Conservation (phyloP, 176 grass and related monocot species). For the Tillandsia fasciculata region DNA sequence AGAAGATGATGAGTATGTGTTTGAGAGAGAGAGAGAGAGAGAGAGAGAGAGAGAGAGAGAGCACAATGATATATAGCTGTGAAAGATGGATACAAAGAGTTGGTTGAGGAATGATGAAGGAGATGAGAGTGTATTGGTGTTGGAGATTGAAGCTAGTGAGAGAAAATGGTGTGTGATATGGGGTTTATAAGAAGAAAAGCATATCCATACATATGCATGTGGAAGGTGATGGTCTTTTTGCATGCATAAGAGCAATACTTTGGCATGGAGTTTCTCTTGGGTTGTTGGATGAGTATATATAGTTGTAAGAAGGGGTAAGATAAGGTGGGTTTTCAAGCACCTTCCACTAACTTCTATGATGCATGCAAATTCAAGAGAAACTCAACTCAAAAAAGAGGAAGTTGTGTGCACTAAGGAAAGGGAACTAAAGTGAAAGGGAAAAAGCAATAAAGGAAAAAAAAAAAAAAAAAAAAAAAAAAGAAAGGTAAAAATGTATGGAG, state of each 20-base stretch:
- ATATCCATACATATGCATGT: conserved; percentile 17
- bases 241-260: conserved; percentile 27
- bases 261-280: conserved; percentile 61
- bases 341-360: conserved; percentile 1
- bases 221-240: conserved; percentile 1
- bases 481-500: too few relatives aligned
- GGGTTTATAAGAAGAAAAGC: neutral
- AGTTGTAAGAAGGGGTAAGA: neutral
- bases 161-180: neutral
- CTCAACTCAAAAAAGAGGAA: neutral
- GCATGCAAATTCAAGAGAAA: conserved; percentile 2
- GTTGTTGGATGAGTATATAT: conserved; percentile 34
- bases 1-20: too few relatives aligned
- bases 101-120: too few relatives aligned
- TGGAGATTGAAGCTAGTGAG: too few relatives aligned
- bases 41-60: too few relatives aligned
- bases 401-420: neutral
- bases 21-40: too few relatives aligned
- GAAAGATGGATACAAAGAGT: too few relatives aligned
- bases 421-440: neutral
- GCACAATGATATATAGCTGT: too few relatives aligned
- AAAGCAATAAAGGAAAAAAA: conserved; percentile 3
- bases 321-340: neutral
- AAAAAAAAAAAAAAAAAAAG: neutral
- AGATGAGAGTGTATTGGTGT: too few relatives aligned